phyloP scores from a whole-genome alignment of 768 basidiomycete species.

The Melanogaster broomeanus region DNA sequence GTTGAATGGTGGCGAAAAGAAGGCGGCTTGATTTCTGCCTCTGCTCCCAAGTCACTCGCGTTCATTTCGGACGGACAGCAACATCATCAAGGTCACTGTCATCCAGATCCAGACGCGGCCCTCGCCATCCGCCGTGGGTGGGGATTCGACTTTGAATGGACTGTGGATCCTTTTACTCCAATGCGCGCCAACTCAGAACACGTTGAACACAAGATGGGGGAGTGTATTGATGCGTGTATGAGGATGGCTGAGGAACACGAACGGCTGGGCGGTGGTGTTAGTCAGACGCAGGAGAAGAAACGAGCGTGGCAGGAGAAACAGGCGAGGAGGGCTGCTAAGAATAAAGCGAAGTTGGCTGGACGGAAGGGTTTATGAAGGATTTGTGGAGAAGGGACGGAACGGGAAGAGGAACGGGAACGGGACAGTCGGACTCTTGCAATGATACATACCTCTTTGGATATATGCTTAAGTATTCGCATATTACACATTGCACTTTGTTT shows the following conservation, averaged over 20 bases:
- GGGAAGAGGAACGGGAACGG: no score
- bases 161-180: slow-evolving; percentile 17
- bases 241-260: slow-evolving; percentile 48
- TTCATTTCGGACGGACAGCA: background rate
- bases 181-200: slow-evolving; percentile 16
- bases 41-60: slow-evolving; percentile 32
- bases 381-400: background rate
- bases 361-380: slow-evolving; percentile 21
- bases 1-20: slow-evolving; percentile 87
- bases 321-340: slow-evolving; percentile 38
- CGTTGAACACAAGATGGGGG: slow-evolving; percentile 70
- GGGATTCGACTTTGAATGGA: slow-evolving; percentile 88
- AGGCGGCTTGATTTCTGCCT: slow-evolving; percentile 58
- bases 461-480: no score
- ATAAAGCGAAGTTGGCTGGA: slow-evolving; percentile 28
- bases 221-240: slow-evolving; percentile 61
- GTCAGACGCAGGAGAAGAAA: slow-evolving; percentile 74
- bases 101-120: background rate
- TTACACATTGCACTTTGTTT: no score
- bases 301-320: slow-evolving; percentile 42
- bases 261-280: slow-evolving; percentile 55
- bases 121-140: slow-evolving; percentile 55
- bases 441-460: no score
- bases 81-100: background rate
- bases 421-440: no score